Conservation (phyloP, 1,139 yeast species). For the Candida smagusa region DNA sequence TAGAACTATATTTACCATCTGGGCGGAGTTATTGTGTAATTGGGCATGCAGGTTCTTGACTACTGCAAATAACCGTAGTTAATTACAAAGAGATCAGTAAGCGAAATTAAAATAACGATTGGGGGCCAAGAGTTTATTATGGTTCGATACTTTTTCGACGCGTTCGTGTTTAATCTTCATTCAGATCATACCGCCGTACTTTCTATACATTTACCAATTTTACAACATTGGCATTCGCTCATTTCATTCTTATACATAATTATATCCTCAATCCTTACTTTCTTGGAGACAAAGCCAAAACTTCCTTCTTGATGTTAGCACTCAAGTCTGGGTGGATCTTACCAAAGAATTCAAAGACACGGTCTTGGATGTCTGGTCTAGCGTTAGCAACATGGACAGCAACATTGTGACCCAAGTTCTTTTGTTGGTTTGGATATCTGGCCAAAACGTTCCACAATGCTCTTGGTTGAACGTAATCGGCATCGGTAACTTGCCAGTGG, state of each 20-base stretch:
- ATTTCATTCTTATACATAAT: background rate
- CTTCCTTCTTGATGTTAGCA: constrained; percentile 57
- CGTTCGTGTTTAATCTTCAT: no score
- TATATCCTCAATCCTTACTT: constrained; percentile 19
- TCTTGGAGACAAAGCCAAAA: constrained; percentile 54
- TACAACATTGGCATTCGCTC: background rate
- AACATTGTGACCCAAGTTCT: constrained; percentile 78
- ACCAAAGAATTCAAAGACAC: constrained; percentile 72
- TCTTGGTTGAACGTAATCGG: constrained; percentile 68
- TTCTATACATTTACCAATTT: background rate
- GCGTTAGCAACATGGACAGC: constrained; percentile 74
- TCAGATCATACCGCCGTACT: no score
- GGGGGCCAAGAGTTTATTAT: no score
- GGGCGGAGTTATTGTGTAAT: no score
- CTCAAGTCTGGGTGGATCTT: constrained; percentile 70
- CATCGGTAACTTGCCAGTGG: constrained; percentile 79
- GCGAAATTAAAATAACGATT: no score
- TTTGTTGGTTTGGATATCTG: constrained; percentile 75
- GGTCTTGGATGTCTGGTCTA: constrained; percentile 71
- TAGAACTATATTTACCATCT: no score
- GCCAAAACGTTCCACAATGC: constrained; percentile 73
- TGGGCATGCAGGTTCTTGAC: no score
- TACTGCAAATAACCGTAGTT: no score
- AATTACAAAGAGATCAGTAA: no score
- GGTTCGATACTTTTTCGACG: no score